Evolutionary conservation across 225 moss, liverwort and hornwort genomes (phyloP), one percentile per base, ranked within the genome.

Genomic region (Anthoceros angustus): DNA sequence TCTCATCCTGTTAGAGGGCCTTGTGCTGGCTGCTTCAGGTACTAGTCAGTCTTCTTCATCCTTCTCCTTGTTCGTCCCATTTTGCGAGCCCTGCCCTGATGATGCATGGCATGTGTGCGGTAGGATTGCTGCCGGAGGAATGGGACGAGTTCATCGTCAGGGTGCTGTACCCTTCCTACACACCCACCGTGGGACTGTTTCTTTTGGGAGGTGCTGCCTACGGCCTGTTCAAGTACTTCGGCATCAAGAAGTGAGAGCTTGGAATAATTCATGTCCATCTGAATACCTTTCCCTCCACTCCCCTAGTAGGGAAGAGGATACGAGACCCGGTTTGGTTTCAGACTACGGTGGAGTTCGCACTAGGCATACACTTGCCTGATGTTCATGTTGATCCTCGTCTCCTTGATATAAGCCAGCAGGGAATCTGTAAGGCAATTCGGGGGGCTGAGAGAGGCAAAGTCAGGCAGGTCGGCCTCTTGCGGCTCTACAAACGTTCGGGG

Each of bases 61-160:
- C 65, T 65, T 39, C 43, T 66, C 38, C 15, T 39, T 41, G 5
- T 15, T 67, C n/a, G 12, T 23, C 12, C 61, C 12, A 42, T 9
- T 3, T 32, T 32, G 32, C 32, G 32, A 32, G 32, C 32, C 32
- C 32, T 32, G 32, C 32, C 32, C 32, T n/a, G 32, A 32, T 32
- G 32, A 32, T 4, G 32, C 32, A 32, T 32, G 32, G 32, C 32
- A 20, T 43, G 50, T 63, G 70, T 63, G 41, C 24, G 64, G 74
- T 76, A 86, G 86, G 83, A 7, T 80, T 86, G 43, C 68, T 86
- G 71, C 80, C 86, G 50, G 74, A 77, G 67, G 86, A 86, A 1
- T 86, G 86, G 86, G 86, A 86, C 67, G 24, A 69, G 2, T 80
- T 83, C 64, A 21, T 83, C 8, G 76, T 83, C 71, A 77, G 73